Base-by-base conservation (phyloP, 176 grass and related monocot species). In the Phoenix dactylifera region DNA sequence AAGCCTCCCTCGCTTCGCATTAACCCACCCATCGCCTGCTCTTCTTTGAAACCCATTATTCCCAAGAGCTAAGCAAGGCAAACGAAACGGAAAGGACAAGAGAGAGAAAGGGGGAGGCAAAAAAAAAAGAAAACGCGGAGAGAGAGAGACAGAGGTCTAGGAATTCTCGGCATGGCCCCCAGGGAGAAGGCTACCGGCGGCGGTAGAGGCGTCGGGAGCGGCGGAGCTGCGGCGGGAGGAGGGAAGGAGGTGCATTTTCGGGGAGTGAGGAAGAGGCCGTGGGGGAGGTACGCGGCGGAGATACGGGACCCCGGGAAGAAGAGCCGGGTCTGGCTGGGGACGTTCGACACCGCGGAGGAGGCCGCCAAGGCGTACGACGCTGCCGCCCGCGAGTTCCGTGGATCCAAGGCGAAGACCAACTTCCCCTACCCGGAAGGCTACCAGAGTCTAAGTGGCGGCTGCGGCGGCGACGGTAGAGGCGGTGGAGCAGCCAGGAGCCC, bases 301-400 rank as follows among this genome's bases (percentile, higher is more conserved):
- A 91, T 91, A 64, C 72, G 92, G 75, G 87, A 97, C 66, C 92
- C 92, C 0, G 87, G 83, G 18, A 97, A 88, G 81, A 88, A 91
- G 73, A 91, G 81, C 65, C 80, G 92, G 16, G 84, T 97, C 18
- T 97, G 92, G 92, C 87, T 97, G 5, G 92, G 87, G 61, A 91
- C 87, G 54, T 68, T 68, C 26, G 52, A 56, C 26, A 68, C 65
- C 1, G 65, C 65, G 6, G 65, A 56, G 77, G 91, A 97, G 73
- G 92, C 87, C 1, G 92, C 87, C 3, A 72, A 75, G 0, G 92
- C 92, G 0, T 97, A 97, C 71, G 87, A 97, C 70, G 59, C 69
- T 17, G 92, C 87, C 24, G 92, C 92, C 15, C 92, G 87, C 51
- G 83, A 82, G 18, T 91, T 88, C 72, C 92, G 87, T 19, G 92